These are phyloP conservation scores for Hemileia vastatrix DNA, from an alignment of 1,284 basidiomycete genomes.

Conservation along the genomic window DNA sequence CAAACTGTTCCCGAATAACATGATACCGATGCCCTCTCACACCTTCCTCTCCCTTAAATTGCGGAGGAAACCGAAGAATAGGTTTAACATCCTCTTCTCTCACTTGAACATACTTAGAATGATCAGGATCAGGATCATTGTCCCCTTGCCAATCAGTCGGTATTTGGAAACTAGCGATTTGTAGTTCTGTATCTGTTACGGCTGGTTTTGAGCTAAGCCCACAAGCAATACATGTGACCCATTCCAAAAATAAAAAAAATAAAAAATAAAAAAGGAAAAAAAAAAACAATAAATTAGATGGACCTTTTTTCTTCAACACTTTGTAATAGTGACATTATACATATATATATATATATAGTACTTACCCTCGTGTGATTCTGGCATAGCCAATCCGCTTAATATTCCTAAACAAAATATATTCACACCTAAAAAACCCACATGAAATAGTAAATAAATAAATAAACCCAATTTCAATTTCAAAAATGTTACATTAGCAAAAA, in stretches of 20 bases:
- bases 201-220: conserved; percentile 28
- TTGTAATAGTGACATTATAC: neutral
- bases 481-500: neutral
- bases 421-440: conserved; percentile 59
- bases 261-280: neutral
- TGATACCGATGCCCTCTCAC: conserved; percentile 27
- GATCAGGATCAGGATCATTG: conserved; percentile 12
- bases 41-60: conserved; percentile 15
- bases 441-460: neutral
- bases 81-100: neutral
- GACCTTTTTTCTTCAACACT: too few relatives aligned
- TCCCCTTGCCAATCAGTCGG: conserved; percentile 16
- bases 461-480: neutral
- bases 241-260: too few relatives aligned
- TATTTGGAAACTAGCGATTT: conserved; percentile 30
- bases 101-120: conserved; percentile 11
- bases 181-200: conserved; percentile 35
- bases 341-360: neutral
- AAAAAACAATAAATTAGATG: conserved; percentile 49
- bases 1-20: conserved; percentile 22
- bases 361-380: conserved; percentile 20
- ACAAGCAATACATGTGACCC: conserved; percentile 23
- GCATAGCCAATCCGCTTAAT: conserved; percentile 18
- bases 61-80: conserved; percentile 17
- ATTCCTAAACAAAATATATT: conserved; percentile 21